Base-by-base conservation (phyloP, 1,139 yeast species). In the Suhomyces ambrosiae region DNA sequence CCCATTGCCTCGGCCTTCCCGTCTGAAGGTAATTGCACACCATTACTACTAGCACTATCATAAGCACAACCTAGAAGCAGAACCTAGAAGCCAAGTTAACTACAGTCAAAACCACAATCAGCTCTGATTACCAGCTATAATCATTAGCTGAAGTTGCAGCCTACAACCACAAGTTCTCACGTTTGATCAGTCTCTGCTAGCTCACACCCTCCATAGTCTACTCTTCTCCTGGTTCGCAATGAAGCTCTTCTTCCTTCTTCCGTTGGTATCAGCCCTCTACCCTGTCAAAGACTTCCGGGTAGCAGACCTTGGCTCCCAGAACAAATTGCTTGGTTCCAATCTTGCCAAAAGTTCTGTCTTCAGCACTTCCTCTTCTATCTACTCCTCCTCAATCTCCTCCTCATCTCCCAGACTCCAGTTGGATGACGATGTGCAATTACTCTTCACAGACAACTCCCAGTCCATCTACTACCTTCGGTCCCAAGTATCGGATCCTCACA, bases 391-490 rank as follows among this genome's bases (percentile, higher is more conserved):
- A 10, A 17, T 35, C 8, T 26, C 37, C 4, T 15, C 39, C 1
- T 45, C 54, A 6, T 50, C 49, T 7, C 61, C 63, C 3, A 56
- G 61, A 1, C 41, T 59, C 13, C 47, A 41, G 18, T 36, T 58
- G 17, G 41, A 48, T 17, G 41, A 50, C 18, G 46, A 44, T 8
- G 44, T 59, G 11, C 64, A 61, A 36, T 46, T 58, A 42, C 49
- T 63, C 2, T 50, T 41, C 16, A 56, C 67, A 4, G 68, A 63
- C 43, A 41, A 38, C 21, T 44, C 58, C 19, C 53, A 54, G 30
- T 58, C 68, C 9, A 57, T 61, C 18, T 62, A 55, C 42, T 63
- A 53, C 42, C 30, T 62, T 24, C 49, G 54, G 25, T 37, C 53
- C 11, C 39, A 53, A 8, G 39, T 63, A 2, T 17, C 38, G n/a